A percentile compares a stretch with the other conserved stretches of the same genome.
Evolutionary conservation across 192 early-diverging fungal genomes (phyloP).

Genomic region (Mortierella antarctica): DNA sequence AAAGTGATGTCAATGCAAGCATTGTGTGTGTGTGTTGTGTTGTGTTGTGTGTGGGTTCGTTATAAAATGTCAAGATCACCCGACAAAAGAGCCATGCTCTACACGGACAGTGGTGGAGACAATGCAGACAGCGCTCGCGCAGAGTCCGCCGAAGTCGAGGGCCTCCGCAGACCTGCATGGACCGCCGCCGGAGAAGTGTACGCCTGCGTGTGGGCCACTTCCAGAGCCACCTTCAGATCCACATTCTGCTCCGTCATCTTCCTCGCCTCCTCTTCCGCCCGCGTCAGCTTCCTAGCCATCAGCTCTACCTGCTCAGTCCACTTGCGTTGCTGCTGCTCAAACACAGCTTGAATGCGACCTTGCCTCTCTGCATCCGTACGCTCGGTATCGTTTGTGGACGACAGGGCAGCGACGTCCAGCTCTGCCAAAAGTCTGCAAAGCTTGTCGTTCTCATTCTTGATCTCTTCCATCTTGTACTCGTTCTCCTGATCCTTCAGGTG

Average conservation of each 20-base stretch:
- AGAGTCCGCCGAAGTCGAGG: too few relatives aligned
- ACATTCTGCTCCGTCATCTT: constrained; percentile 18
- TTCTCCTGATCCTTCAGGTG: constrained; percentile 39
- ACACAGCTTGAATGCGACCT: background rate
- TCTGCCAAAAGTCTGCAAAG: constrained; percentile 3
- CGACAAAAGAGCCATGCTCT: too few relatives aligned
- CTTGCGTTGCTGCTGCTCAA: constrained; percentile 37
- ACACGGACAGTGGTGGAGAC: too few relatives aligned
- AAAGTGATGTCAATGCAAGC: too few relatives aligned
- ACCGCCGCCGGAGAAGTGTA: too few relatives aligned
- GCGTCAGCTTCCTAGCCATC: constrained; percentile 18
- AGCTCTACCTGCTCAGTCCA: constrained; percentile 39
- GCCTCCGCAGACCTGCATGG: too few relatives aligned
- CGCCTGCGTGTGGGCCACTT: constrained; percentile 10
- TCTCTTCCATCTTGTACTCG: constrained; percentile 24
- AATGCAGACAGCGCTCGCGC: too few relatives aligned
- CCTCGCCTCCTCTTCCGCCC: constrained; percentile 25
- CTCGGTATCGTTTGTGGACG: background rate
- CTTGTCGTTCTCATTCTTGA: constrained; percentile 19
- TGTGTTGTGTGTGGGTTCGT: too few relatives aligned
- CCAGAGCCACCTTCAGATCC: constrained; percentile 21
- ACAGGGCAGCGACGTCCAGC: constrained; percentile 19
- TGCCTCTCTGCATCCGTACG: constrained; percentile 9
- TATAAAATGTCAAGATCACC: too few relatives aligned
- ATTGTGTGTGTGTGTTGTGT: too few relatives aligned